Percentiles rank a stretch among this genome's conserved stretches.
Evolutionary conservation across 306 rosid genomes (phyloP).

Genomic region (Begonia masoniana): DNA sequence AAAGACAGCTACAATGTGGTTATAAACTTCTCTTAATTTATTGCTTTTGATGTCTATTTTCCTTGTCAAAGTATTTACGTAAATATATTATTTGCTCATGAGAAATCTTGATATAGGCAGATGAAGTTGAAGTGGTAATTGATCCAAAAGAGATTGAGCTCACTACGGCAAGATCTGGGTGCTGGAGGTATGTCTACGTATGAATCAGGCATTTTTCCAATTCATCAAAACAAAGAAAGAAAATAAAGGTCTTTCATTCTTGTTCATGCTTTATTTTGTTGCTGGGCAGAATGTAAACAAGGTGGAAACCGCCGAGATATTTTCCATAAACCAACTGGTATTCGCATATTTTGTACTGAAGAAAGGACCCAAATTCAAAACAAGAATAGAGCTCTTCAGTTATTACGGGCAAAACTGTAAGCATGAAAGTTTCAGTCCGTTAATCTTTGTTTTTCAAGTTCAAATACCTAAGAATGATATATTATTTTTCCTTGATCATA

Average conservation of each 20-base stretch:
- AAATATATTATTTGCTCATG: conserved; percentile 10
- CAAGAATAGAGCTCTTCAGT: conserved; percentile 78
- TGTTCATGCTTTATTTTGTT: conserved; percentile 10
- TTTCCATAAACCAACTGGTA: conserved; percentile 90
- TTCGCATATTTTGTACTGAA: conserved; percentile 97
- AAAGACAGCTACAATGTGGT: no score
- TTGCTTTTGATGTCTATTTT: conserved; percentile 2
- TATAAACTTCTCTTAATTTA: no score
- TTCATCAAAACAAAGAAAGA: neutral
- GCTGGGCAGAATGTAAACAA: conserved; percentile 98
- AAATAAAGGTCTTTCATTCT: conserved; percentile 5
- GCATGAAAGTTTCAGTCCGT: conserved; percentile 12
- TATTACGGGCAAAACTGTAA: conserved; percentile 95
- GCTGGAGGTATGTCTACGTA: conserved; percentile 72
- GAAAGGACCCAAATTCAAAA: conserved; percentile 90
- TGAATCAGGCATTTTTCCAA: neutral
- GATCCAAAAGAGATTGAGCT: conserved; percentile 97
- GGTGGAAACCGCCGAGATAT: conserved; percentile 98
- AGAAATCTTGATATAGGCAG: conserved; percentile 46
- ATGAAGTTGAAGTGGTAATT: conserved; percentile 87
- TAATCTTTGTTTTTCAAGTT: conserved; percentile 1
- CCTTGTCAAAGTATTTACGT: conserved; percentile 1
- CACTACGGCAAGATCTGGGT: conserved; percentile 93
- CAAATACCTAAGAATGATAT: neutral
- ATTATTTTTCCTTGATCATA: no score